Evolutionary conservation across 2,329 filamentous ascomycete genomes (phyloP).

Genomic region (Fusarium praegraminearum): DNA sequence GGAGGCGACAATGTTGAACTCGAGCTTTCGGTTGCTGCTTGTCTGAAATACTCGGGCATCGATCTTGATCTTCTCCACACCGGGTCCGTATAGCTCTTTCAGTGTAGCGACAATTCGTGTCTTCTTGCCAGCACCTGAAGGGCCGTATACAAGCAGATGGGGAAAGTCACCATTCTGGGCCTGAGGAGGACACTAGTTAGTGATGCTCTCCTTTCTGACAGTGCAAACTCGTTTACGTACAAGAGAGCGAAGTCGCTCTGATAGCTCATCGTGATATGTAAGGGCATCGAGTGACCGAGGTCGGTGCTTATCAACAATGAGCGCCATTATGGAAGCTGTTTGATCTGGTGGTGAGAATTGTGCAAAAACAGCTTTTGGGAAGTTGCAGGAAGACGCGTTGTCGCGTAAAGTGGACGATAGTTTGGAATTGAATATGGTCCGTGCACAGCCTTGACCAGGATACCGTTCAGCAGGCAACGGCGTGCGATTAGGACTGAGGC

Average conservation of each 20-base stretch:
- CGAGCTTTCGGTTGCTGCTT: conserved; percentile 93
- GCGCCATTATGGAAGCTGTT: conserved; percentile 64
- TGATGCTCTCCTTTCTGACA: neutral
- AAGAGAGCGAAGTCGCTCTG: conserved; percentile 85
- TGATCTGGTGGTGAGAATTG: conserved; percentile 26
- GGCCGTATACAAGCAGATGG: conserved; percentile 96
- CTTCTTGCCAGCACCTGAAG: conserved; percentile 97
- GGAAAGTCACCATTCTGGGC: conserved; percentile 98
- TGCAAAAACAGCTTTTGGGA: conserved; percentile 42
- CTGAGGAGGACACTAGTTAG: conserved; percentile 59
- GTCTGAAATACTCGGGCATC: conserved; percentile 97
- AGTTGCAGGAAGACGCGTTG: conserved; percentile 50
- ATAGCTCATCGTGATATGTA: conserved; percentile 90
- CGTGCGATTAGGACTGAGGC: neutral
- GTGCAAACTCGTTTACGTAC: conserved; percentile 70
- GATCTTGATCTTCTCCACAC: conserved; percentile 99
- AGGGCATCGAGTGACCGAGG: conserved; percentile 81
- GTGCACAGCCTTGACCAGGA: conserved; percentile 26
- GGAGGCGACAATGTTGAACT: conserved; percentile 98
- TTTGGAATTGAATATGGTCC: conserved; percentile 33
- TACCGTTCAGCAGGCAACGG: conserved; percentile 36
- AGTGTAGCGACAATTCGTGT: conserved; percentile 95
- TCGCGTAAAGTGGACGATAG: conserved; percentile 55
- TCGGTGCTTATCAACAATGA: conserved; percentile 78
- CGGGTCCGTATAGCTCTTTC: conserved; percentile 93